Percentiles rank a stretch among this genome's conserved stretches.
These are phyloP conservation scores for Tolypocladium nubicola DNA, from an alignment of 2,329 filamentous ascomycete species.

Conservation along the genomic window DNA sequence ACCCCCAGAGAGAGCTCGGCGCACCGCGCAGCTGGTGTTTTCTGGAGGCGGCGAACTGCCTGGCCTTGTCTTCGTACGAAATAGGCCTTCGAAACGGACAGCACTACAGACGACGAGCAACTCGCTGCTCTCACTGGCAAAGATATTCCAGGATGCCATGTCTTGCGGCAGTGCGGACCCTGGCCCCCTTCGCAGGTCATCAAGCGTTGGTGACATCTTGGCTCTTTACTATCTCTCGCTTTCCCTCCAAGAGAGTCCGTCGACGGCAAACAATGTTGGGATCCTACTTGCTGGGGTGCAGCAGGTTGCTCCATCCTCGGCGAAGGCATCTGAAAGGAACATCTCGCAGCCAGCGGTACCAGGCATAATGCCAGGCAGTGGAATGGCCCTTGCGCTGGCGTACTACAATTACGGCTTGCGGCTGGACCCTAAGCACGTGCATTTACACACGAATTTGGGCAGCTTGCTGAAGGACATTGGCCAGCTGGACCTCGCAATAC, in stretches of 20 bases:
- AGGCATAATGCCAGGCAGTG: conserved; percentile 76
- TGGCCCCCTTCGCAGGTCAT: conserved; percentile 47
- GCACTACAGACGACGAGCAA: conserved; percentile 93
- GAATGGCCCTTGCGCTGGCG: conserved; percentile 74
- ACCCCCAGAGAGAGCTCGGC: conserved; percentile 70
- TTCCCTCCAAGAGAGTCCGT: conserved; percentile 89
- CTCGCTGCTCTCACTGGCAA: conserved; percentile 84
- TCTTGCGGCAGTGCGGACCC: conserved; percentile 55
- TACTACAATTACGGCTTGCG: conserved; percentile 94
- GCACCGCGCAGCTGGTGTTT: conserved; percentile 78
- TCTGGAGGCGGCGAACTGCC: conserved; percentile 64
- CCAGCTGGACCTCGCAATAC: conserved; percentile 80
- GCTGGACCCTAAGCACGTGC: conserved; percentile 81
- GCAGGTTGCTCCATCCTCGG: conserved; percentile 37
- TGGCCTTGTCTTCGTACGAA: conserved; percentile 62
- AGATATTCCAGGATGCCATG: conserved; percentile 96
- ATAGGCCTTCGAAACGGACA: conserved; percentile 62
- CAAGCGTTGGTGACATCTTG: conserved; percentile 82
- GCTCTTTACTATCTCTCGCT: conserved; percentile 92
- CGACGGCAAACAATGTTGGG: conserved; percentile 95
- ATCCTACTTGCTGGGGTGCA: conserved; percentile 94
- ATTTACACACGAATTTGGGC: conserved; percentile 92
- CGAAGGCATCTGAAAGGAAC: conserved; percentile 4
- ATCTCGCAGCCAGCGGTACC: conserved; percentile 43
- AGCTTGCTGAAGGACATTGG: conserved; percentile 95